Evolutionary conservation across 257 asterid genomes (phyloP).

Genomic region (Solanum sitiens): DNA sequence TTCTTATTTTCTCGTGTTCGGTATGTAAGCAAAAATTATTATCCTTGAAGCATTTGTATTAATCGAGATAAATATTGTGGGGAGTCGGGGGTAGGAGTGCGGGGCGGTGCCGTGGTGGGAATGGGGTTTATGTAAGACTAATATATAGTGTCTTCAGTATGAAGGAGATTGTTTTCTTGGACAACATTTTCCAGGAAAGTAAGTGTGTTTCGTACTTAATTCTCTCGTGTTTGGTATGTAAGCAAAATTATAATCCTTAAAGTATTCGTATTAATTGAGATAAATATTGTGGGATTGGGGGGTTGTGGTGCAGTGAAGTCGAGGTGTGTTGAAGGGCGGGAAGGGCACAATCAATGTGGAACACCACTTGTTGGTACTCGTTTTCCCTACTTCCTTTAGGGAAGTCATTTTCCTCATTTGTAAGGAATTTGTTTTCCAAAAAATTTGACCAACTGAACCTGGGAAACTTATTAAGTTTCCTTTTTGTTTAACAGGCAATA

Average conservation of each 20-base stretch:
- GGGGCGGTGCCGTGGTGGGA: neutral
- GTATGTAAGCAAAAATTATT: neutral
- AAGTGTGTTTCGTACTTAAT: neutral
- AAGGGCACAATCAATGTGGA: neutral
- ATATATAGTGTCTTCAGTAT: neutral
- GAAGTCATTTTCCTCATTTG: neutral
- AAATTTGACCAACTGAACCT: neutral
- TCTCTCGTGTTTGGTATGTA: neutral
- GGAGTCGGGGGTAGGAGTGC: neutral
- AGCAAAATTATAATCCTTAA: neutral
- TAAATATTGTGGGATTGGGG: neutral
- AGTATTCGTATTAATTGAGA: neutral
- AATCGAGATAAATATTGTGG: neutral
- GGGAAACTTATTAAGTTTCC: neutral
- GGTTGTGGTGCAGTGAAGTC: neutral
- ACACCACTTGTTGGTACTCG: neutral
- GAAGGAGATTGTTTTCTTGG: neutral
- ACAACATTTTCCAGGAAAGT: neutral
- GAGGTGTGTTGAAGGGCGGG: neutral
- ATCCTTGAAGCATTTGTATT: neutral
- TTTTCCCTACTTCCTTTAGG: neutral
- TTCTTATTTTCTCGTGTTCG: neutral
- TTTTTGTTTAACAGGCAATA: slow-evolving; percentile 49
- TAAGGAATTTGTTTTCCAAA: neutral
- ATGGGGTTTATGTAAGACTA: neutral